These are phyloP conservation scores for Lactarius hengduanensis DNA, from an alignment of 768 basidiomycete species.

Conservation along the genomic window DNA sequence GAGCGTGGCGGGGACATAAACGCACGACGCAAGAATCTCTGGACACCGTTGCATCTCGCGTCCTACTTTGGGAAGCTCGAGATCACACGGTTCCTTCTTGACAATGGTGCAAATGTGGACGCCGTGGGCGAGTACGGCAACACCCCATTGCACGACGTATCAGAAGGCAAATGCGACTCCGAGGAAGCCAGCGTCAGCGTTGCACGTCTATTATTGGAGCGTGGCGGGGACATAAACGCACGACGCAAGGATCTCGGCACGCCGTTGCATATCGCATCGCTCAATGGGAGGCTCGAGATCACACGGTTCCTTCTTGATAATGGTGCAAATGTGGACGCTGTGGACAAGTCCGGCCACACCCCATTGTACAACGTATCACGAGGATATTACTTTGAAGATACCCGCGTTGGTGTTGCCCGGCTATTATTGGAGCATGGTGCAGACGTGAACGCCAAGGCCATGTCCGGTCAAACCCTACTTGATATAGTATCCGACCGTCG, in stretches of 20 bases:
- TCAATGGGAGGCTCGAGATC: neutral
- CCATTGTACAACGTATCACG: too few relatives aligned
- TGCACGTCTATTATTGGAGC: neutral
- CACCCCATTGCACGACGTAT: neutral
- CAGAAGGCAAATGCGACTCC: neutral
- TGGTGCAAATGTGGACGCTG: too few relatives aligned
- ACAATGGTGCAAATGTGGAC: neutral
- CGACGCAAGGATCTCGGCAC: too few relatives aligned
- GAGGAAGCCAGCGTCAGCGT: neutral
- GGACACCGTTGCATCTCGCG: neutral
- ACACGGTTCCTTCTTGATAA: neutral
- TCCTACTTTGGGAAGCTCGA: neutral
- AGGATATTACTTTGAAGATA: too few relatives aligned
- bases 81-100: neutral
- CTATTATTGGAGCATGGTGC: neutral
- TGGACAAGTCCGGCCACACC: too few relatives aligned
- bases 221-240: too few relatives aligned
- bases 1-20: too few relatives aligned
- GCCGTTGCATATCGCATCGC: neutral
- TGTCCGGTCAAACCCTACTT: neutral
- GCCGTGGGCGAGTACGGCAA: neutral
- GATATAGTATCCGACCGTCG: neutral
- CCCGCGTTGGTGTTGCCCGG: neutral
- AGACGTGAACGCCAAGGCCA: neutral
- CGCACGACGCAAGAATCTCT: too few relatives aligned